Evolutionary conservation across 495 filamentous ascomycete genomes (phyloP).

Genomic region (Talaromyces liani): DNA sequence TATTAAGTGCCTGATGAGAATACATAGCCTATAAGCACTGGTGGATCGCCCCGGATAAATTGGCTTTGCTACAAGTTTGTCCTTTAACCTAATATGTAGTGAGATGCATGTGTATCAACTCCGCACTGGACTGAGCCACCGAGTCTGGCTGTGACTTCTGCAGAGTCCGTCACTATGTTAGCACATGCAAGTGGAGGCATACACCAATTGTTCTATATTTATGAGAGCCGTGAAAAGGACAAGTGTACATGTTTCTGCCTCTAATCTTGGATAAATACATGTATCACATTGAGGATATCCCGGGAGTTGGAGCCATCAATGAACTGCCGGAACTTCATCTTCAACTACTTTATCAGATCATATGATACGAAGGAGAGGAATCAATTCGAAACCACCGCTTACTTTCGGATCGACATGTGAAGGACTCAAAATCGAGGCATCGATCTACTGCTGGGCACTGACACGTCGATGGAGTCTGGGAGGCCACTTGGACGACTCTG

Average conservation of each 20-base stretch:
- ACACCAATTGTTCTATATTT: no score
- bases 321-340: background rate
- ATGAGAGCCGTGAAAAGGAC: no score
- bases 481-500: background rate
- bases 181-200: background rate
- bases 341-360: background rate
- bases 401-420: background rate
- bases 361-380: background rate
- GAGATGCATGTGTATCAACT: background rate
- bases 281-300: background rate
- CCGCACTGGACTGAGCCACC: background rate
- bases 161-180: background rate
- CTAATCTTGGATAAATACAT: background rate
- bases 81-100: background rate
- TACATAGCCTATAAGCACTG: background rate
- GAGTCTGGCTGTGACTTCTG: background rate
- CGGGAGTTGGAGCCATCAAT: background rate
- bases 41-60: slow-evolving; percentile 2
- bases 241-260: no score
- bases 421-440: background rate
- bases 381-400: background rate
- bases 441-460: background rate
- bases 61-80: background rate
- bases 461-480: background rate
- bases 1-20: background rate